Evolutionary conservation across 176 grass and related monocot species (phyloP).

Genomic region (Lolium rigidum): DNA sequence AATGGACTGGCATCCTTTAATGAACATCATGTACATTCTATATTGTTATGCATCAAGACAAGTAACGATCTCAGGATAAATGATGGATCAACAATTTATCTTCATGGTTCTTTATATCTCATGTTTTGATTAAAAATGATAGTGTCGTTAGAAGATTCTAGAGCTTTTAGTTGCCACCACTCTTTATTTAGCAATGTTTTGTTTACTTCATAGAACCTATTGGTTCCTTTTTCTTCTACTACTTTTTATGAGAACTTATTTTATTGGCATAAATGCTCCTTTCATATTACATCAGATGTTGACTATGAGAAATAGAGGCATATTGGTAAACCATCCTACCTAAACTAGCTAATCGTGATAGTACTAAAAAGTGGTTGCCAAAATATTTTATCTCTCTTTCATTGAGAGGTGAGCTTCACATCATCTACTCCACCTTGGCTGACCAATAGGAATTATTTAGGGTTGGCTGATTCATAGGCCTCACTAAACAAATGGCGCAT

Average conservation of each 20-base stretch:
- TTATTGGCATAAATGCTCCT: neutral
- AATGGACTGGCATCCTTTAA: neutral
- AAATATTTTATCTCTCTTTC: neutral
- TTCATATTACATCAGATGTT: neutral
- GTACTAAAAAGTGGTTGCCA: neutral
- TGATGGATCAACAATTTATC: neutral
- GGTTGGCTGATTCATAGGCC: neutral
- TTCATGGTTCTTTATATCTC: neutral
- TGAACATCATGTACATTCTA: neutral
- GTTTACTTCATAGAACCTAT: neutral
- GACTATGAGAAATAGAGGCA: neutral
- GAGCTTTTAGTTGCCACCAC: neutral
- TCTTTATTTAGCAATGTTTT: neutral
- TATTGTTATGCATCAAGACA: neutral
- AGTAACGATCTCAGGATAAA: neutral
- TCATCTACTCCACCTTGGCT: neutral
- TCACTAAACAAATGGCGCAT: neutral
- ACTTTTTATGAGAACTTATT: neutral
- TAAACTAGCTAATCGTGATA: neutral
- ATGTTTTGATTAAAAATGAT: too few species aligned
- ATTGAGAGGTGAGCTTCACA: too few species aligned
- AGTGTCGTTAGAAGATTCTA: neutral
- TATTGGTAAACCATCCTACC: neutral
- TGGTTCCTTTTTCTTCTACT: neutral
- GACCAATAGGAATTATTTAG: neutral